A percentile compares a stretch with the other conserved stretches of the same genome.
Evolutionary conservation across 768 basidiomycete species (phyloP).

Genomic region (Phlebiopsis flavidoalba): DNA sequence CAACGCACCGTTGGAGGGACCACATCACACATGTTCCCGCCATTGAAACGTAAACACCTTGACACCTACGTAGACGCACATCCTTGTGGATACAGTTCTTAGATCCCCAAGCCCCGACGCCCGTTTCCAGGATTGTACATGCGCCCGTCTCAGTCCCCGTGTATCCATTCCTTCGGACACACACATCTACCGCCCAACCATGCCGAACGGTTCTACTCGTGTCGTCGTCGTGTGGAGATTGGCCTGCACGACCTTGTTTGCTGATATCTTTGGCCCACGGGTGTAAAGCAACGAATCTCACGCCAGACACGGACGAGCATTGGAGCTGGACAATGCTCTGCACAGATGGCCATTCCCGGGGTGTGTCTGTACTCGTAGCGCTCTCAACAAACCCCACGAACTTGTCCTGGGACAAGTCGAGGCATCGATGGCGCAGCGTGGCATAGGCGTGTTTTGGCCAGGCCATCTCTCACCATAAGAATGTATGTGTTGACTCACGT

Average conservation of each 20-base stretch:
- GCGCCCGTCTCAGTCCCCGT: constrained; percentile 41
- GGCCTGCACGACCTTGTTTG: constrained; percentile 46
- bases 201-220: constrained; percentile 29
- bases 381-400: constrained; percentile 40
- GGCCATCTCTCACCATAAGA: constrained; percentile 33
- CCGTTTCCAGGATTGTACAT: constrained; percentile 66
- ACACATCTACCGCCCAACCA: not conserved
- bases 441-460: constrained; percentile 35
- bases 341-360: constrained; percentile 36
- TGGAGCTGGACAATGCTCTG: constrained; percentile 53
- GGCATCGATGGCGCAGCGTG: constrained; percentile 24
- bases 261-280: constrained; percentile 37
- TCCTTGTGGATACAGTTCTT: constrained; percentile 40
- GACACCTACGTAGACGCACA: constrained; percentile 2
- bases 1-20: constrained; percentile 47
- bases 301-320: constrained; percentile 28
- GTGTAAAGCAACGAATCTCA: constrained; percentile 42
- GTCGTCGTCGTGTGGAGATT: constrained; percentile 51
- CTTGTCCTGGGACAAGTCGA: constrained; percentile 41
- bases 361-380: constrained; percentile 50
- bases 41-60: constrained; percentile 43
- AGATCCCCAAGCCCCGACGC: constrained; percentile 29
- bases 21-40: constrained; percentile 54
- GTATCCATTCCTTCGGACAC: constrained; percentile 32
- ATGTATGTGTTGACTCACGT: constrained; percentile 29